These are phyloP conservation scores for Amanita jacksonii DNA, from an alignment of 768 basidiomycete species.

Conservation along the genomic window DNA sequence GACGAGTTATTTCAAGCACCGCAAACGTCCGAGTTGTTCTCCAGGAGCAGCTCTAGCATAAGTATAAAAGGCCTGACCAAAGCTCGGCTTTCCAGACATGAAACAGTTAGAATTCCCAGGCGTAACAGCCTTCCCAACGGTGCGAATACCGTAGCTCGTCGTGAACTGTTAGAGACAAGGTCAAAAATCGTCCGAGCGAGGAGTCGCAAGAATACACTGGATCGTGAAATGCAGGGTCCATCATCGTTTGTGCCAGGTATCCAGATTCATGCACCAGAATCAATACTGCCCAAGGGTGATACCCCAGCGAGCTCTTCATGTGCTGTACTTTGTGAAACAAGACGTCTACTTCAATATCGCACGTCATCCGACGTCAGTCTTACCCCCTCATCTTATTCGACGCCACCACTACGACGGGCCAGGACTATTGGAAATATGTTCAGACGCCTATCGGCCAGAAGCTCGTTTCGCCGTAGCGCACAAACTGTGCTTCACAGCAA, in stretches of 20 bases:
- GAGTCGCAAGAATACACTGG: neutral
- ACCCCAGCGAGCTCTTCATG: conserved; percentile 12
- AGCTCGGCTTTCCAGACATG: conserved; percentile 52
- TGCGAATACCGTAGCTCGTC: neutral
- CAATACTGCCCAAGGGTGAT: neutral
- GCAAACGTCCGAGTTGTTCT: conserved; percentile 34
- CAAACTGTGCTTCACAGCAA: no score
- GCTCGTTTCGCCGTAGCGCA: neutral
- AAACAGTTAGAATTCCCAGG: conserved; percentile 60
- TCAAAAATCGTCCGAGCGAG: conserved; percentile 12
- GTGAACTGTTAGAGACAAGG: conserved; percentile 1
- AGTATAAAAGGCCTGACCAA: conserved; percentile 56
- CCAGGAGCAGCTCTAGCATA: conserved; percentile 49
- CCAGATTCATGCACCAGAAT: neutral
- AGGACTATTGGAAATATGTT: neutral
- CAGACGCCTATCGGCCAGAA: conserved; percentile 1
- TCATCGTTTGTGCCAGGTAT: no score
- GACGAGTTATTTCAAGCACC: conserved; percentile 52
- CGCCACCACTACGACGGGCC: conserved; percentile 5
- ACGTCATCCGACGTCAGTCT: conserved; percentile 29
- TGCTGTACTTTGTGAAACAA: conserved; percentile 56
- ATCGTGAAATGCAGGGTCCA: neutral
- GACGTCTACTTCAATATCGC: conserved; percentile 46
- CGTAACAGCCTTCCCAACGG: conserved; percentile 36
- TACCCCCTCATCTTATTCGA: conserved; percentile 15